Base-by-base conservation (phyloP, 345 rosid genomes). In the Citrus mangshanensis region DNA sequence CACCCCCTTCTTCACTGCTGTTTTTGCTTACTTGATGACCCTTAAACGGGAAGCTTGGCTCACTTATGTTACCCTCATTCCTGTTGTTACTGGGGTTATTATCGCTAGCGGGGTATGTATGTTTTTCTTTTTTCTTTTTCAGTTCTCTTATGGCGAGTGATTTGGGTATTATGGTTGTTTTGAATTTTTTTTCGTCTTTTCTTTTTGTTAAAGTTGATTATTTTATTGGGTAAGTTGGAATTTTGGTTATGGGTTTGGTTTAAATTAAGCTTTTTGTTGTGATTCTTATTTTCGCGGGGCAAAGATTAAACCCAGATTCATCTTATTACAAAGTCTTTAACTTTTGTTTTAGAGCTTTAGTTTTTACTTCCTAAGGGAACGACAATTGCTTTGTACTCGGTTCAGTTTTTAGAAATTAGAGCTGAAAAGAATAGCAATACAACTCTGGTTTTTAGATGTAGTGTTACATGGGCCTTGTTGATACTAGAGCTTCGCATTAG, bases 1-100 rank as follows among this genome's bases (percentile, higher is more conserved):
- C 62, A 97, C 99, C 54, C 99, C 99, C 51, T 97, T 97, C 79
- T 97, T 97, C 82, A 97, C 99, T 0, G 99, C 99, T 0, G 91
- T 97, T 66, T 94, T 97, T 68, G 99, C 99, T 55, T 97, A 97
- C 82, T 71, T 93, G 84, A 93, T 94, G 84, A 97, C 98, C 0
- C 72, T 91, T 16, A 94, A 90, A 85, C 87, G 97, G 32, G 99
- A 97, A 86, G 97, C 97, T 76, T 97, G 99, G 99, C 86, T 94
- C 63, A 97, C 99, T 78, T 97, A 97, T 72, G 66, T 91, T 71
- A 89, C 99, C 71, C 89, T 97, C 69, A 34, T 97, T 22, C 99
- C 99, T 19, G 99, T 97, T 6, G 99, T 97, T 59, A 85, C 97
- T 21, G 99, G 99, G 9, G 99, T 97, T 82, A 72, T 97, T 67